A percentile compares a stretch with the other conserved stretches of the same genome.
phyloP scores from a whole-genome alignment of 306 rosid genomes.

The Fragaria vesca region DNA sequence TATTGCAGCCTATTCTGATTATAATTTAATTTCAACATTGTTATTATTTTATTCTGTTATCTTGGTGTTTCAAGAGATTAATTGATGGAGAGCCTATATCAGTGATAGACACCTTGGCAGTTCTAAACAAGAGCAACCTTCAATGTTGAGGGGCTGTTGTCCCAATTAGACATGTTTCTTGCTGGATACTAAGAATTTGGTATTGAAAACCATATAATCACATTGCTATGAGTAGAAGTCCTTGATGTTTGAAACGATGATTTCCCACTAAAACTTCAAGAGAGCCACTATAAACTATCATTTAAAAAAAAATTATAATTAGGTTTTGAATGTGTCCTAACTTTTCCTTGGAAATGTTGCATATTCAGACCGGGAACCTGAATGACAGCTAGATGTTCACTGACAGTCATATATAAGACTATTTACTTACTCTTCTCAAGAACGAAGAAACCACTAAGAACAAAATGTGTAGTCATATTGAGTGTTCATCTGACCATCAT shows the following conservation, averaged over 20 bases:
- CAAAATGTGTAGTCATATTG: neutral
- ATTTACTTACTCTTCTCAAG: neutral
- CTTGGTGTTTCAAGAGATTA: neutral
- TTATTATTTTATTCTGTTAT: neutral
- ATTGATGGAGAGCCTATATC: neutral
- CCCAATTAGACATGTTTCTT: neutral
- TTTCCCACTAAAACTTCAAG: neutral
- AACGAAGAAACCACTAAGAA: neutral
- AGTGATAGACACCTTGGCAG: neutral
- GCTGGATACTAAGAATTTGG: neutral
- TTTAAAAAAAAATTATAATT: neutral
- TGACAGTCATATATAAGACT: neutral
- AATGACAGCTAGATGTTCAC: slow-evolving; percentile 3
- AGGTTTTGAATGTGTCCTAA: neutral
- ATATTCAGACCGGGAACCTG: neutral
- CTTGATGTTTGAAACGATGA: neutral
- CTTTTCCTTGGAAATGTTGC: neutral
- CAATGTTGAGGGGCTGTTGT: neutral
- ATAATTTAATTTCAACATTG: neutral
- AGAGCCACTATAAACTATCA: neutral
- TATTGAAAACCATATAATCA: neutral
- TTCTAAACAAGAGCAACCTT: neutral
- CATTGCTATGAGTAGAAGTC: neutral
- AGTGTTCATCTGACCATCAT: slow-evolving; percentile 1
- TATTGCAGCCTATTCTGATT: neutral